Evolutionary conservation across 139 green algal species (phyloP).

Genomic region (Tetraselmis chui): DNA sequence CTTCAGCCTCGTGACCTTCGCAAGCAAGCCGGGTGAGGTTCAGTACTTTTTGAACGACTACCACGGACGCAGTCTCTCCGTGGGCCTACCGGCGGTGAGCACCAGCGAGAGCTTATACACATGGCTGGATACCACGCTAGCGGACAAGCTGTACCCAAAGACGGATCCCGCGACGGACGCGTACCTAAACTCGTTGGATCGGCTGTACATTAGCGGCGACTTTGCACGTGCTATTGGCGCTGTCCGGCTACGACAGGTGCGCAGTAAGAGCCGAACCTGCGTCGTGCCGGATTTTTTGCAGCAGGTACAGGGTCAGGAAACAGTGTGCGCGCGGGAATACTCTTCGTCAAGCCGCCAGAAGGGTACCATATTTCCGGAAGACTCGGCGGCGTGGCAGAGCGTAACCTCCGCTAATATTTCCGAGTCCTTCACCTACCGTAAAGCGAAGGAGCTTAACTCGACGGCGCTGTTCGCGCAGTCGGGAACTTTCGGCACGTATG

Average conservation of each 20-base stretch:
- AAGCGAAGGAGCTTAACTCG: conserved; percentile 11
- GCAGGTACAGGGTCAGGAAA: conserved; percentile 14
- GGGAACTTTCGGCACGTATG: conserved; percentile 12
- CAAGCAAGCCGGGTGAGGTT: conserved; percentile 6
- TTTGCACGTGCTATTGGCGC: conserved; percentile 12
- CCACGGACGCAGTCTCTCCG: neutral
- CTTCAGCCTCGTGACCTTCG: conserved; percentile 6
- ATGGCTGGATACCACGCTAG: neutral
- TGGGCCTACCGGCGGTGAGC: neutral
- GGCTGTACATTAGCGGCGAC: neutral
- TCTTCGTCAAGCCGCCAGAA: neutral
- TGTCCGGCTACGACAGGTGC: conserved; percentile 18
- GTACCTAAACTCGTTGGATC: neutral
- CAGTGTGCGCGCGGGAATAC: conserved; percentile 8
- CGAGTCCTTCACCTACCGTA: conserved; percentile 17
- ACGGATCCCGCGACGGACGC: neutral
- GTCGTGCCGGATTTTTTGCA: conserved; percentile 3
- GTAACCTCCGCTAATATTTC: neutral
- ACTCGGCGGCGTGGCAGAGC: too few species aligned
- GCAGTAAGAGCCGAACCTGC: conserved; percentile 8
- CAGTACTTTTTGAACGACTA: conserved; percentile 6
- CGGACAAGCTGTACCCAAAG: neutral
- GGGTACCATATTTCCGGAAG: neutral
- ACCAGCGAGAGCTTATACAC: neutral
- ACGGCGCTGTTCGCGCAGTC: conserved; percentile 3